Percentiles rank a stretch among this genome's conserved stretches.
Conservation (phyloP, 139 green algal genomes). For the Chlamydomonas sphaeroides region DNA sequence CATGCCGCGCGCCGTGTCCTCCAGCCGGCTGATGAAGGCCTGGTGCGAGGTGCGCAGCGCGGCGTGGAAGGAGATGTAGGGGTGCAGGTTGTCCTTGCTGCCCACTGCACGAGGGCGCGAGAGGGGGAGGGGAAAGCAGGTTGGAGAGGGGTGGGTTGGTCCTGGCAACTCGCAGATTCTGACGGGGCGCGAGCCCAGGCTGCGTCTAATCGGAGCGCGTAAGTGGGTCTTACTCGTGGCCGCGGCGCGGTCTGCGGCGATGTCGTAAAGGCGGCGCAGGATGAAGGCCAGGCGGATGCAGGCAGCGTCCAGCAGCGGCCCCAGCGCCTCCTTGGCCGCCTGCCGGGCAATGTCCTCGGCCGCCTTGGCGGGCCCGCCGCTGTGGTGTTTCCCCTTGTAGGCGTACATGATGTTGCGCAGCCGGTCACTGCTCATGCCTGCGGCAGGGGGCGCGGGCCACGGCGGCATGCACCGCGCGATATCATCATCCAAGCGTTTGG, state of each 20-base stretch:
- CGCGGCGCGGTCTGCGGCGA: conserved; percentile 67
- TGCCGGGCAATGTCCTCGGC: conserved; percentile 85
- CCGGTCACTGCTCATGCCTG: conserved; percentile 75
- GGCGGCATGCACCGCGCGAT: not conserved
- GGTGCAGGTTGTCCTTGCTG: conserved; percentile 68
- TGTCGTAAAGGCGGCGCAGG: conserved; percentile 76
- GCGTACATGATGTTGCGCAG: conserved; percentile 92
- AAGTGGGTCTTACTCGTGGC: conserved; percentile 21
- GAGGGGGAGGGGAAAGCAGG: not conserved
- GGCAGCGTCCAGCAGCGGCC: conserved; percentile 83
- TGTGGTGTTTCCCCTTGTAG: conserved; percentile 68
- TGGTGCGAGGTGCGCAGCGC: conserved; percentile 77
- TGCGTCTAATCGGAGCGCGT: too few relatives aligned
- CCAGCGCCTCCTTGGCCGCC: conserved; percentile 75
- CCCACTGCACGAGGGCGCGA: too few relatives aligned
- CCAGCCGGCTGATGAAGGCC: conserved; percentile 72
- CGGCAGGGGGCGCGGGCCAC: not conserved
- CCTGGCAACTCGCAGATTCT: not conserved
- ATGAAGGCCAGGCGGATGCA: conserved; percentile 79
- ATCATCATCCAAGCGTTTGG: too few relatives aligned
- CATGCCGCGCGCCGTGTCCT: conserved; percentile 69
- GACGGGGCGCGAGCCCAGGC: too few relatives aligned
- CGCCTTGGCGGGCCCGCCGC: conserved; percentile 58
- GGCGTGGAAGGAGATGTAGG: conserved; percentile 83
- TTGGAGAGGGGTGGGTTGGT: too few relatives aligned